Evolutionary conservation across 2,329 filamentous ascomycete genomes (phyloP).

Genomic region (Hypoxylon sp.): DNA sequence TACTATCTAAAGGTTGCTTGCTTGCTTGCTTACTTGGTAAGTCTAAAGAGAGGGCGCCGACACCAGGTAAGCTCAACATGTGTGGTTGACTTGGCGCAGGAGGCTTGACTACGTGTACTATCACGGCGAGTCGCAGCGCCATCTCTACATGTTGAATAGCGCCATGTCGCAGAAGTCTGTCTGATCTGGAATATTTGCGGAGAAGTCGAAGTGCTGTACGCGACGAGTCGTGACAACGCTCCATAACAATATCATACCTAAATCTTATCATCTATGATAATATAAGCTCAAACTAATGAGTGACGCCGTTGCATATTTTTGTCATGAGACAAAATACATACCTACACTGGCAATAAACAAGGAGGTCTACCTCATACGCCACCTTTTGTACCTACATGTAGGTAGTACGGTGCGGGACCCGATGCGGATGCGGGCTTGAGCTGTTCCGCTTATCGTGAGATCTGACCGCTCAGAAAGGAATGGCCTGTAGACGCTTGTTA

Average conservation of each 20-base stretch:
- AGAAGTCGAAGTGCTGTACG: background rate
- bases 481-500: constrained; percentile 13
- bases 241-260: constrained; percentile 6
- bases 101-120: constrained; percentile 11
- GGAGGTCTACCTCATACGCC: constrained; percentile 25
- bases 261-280: constrained; percentile 5
- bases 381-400: constrained; percentile 9
- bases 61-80: background rate
- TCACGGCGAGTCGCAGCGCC: background rate
- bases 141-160: constrained; percentile 9
- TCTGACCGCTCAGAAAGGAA: constrained; percentile 29
- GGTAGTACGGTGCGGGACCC: constrained; percentile 11
- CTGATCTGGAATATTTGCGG: constrained; percentile 13
- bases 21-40: background rate
- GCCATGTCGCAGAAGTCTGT: constrained; percentile 15
- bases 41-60: background rate
- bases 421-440: constrained; percentile 24
- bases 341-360: constrained; percentile 10
- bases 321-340: constrained; percentile 28
- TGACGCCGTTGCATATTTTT: constrained; percentile 24
- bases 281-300: constrained; percentile 6
- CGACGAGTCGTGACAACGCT: background rate
- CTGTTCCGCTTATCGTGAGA: constrained; percentile 17
- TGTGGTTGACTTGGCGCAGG: background rate
- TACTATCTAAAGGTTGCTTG: background rate